A percentile compares a stretch with the other conserved stretches of the same genome.
Evolutionary conservation across 1,284 basidiomycete genomes (phyloP).

Genomic region (Volvariella surrecta): DNA sequence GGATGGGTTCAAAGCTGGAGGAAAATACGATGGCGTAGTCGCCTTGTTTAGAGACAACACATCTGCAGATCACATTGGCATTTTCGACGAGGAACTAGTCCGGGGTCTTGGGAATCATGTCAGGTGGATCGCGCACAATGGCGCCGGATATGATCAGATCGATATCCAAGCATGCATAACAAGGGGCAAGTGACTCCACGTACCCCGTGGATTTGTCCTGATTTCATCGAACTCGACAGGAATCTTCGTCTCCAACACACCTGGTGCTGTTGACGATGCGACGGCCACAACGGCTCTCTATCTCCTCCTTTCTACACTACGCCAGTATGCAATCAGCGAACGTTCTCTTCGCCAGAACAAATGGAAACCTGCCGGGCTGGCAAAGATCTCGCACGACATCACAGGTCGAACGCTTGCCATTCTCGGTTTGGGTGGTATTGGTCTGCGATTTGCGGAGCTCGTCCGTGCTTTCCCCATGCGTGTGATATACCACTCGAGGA

Average conservation of each 20-base stretch:
- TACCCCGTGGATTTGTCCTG: not conserved
- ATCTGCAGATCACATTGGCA: slow-evolving; percentile 58
- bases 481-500: slow-evolving; percentile 75
- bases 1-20: slow-evolving; percentile 49
- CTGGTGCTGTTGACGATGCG: slow-evolving; percentile 85
- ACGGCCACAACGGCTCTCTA: slow-evolving; percentile 87
- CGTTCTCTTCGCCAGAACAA: slow-evolving; percentile 42
- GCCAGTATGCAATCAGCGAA: slow-evolving; percentile 72
- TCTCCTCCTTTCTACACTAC: slow-evolving; percentile 77
- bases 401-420: slow-evolving; percentile 77
- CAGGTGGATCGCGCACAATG: slow-evolving; percentile 87
- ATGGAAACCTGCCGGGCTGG: slow-evolving; percentile 32
- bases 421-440: slow-evolving; percentile 88
- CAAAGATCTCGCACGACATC: slow-evolving; percentile 56
- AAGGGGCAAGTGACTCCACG: slow-evolving; percentile 35
- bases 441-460: slow-evolving; percentile 60
- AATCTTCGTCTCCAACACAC: slow-evolving; percentile 86
- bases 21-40: slow-evolving; percentile 68
- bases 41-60: slow-evolving; percentile 78
- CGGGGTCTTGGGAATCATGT: slow-evolving; percentile 55
- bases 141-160: slow-evolving; percentile 88
- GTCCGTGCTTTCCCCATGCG: slow-evolving; percentile 80
- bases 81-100: slow-evolving; percentile 77
- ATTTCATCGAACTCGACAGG: slow-evolving; percentile 32
- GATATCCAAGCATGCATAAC: slow-evolving; percentile 70